These are phyloP conservation scores for Polyporus tsugae DNA, from an alignment of 1,284 basidiomycete species.

Conservation along the genomic window DNA sequence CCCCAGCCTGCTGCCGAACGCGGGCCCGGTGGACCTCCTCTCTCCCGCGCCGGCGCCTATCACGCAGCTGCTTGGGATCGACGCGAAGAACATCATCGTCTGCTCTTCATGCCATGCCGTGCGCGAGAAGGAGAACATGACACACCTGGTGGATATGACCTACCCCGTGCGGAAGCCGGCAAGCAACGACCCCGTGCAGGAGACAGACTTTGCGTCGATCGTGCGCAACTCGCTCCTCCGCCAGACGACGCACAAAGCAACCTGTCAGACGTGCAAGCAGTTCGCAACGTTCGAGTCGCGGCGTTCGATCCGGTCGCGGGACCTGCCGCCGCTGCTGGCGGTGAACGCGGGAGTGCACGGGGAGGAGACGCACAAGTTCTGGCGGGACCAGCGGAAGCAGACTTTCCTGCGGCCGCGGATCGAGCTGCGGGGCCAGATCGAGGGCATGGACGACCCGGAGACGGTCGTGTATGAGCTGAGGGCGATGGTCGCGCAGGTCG, in stretches of 20 bases:
- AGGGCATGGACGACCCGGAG: slow-evolving; percentile 65
- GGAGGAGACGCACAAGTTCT: slow-evolving; percentile 79
- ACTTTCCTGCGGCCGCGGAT: slow-evolving; percentile 65
- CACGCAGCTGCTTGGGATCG: slow-evolving; percentile 83
- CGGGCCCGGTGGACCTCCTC: slow-evolving; percentile 39
- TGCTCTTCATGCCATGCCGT: slow-evolving; percentile 82
- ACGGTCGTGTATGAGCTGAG: slow-evolving; percentile 75
- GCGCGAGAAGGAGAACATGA: slow-evolving; percentile 76
- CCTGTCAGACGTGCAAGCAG: slow-evolving; percentile 86
- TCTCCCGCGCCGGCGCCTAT: slow-evolving; percentile 66
- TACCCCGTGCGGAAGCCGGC: slow-evolving; percentile 83
- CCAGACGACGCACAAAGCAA: slow-evolving; percentile 85
- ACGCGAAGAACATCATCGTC: slow-evolving; percentile 76
- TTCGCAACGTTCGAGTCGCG: slow-evolving; percentile 78
- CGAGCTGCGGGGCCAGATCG: slow-evolving; percentile 63
- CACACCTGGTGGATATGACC: slow-evolving; percentile 86
- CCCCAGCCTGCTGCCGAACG: slow-evolving; percentile 55
- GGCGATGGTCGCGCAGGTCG: slow-evolving; percentile 87
- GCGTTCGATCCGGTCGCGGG: slow-evolving; percentile 71
- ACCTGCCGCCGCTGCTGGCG: slow-evolving; percentile 87
- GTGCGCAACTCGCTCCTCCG: slow-evolving; percentile 83
- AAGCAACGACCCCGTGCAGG: slow-evolving; percentile 57
- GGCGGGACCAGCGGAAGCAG: slow-evolving; percentile 72
- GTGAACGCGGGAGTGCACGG: slow-evolving; percentile 87
- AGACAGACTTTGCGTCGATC: slow-evolving; percentile 74